phyloP scores from a whole-genome alignment of 768 basidiomycete species.

The Tylopilus rubrobrunneus region DNA sequence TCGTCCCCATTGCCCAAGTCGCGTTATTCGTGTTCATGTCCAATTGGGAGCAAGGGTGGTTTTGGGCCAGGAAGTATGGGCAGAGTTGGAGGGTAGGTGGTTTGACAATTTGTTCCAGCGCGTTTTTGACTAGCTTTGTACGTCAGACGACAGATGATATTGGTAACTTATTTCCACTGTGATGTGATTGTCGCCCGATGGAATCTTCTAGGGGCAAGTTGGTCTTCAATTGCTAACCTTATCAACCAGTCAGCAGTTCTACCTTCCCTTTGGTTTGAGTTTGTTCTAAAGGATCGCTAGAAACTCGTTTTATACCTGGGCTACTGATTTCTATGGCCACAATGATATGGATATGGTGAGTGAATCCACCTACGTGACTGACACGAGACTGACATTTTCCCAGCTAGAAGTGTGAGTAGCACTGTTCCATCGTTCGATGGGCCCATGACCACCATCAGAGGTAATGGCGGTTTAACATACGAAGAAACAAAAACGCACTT shows the following conservation, averaged over 20 bases:
- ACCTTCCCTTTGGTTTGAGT: background rate
- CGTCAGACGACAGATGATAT: conserved; percentile 50
- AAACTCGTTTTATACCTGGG: conserved; percentile 61
- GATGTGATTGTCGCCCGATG: background rate
- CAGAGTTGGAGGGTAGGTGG: conserved; percentile 62
- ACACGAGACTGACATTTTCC: background rate
- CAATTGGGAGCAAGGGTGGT: conserved; percentile 55
- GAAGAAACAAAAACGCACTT: conserved; percentile 70
- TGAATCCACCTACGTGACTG: conserved; percentile 5
- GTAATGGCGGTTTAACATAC: conserved; percentile 57
- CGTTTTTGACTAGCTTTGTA: conserved; percentile 2
- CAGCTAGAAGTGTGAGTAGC: conserved; percentile 53
- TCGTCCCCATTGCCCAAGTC: background rate
- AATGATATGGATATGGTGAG: conserved; percentile 67
- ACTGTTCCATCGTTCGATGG: background rate
- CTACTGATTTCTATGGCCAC: conserved; percentile 63
- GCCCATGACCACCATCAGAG: conserved; percentile 33
- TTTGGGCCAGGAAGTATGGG: conserved; percentile 56
- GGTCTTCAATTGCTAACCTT: conserved; percentile 49
- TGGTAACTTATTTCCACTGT: conserved; percentile 22
- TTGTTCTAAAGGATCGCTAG: conserved; percentile 30
- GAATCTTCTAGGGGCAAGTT: conserved; percentile 36
- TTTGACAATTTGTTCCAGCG: background rate
- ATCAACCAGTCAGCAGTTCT: conserved; percentile 45
- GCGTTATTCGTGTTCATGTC: background rate